Conservation (phyloP, 352 stramenopile genomes). For the Phytophthora colocasiae region DNA sequence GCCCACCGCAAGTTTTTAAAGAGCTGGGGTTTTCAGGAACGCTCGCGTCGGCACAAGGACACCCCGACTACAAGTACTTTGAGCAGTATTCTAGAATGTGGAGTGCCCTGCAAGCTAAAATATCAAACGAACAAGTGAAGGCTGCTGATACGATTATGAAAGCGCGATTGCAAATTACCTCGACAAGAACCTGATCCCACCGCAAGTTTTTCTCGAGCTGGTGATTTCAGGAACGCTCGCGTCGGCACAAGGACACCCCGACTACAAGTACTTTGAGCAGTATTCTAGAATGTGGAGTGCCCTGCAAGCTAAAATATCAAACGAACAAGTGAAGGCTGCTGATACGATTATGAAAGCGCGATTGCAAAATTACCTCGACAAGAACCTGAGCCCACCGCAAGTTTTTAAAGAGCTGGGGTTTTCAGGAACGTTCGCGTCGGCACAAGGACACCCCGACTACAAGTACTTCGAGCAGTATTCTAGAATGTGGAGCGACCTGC, state of each 20-base stretch:
- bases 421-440: slow-evolving; percentile 11
- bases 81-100: slow-evolving; percentile 17
- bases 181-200: slow-evolving; percentile 6
- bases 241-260: slow-evolving; percentile 5
- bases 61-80: slow-evolving; percentile 22
- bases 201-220: slow-evolving; percentile 27
- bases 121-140: not conserved
- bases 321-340: not conserved
- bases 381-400: slow-evolving; percentile 16
- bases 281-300: slow-evolving; percentile 16
- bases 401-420: slow-evolving; percentile 22
- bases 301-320: slow-evolving; percentile 11
- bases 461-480: slow-evolving; percentile 20
- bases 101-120: slow-evolving; percentile 8
- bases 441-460: slow-evolving; percentile 7
- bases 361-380: slow-evolving; percentile 10
- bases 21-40: slow-evolving; percentile 15
- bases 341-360: slow-evolving; percentile 18
- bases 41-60: slow-evolving; percentile 6
- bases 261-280: slow-evolving; percentile 22
- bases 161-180: slow-evolving; percentile 12
- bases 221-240: slow-evolving; percentile 7
- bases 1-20: slow-evolving; percentile 23
- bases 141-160: slow-evolving; percentile 13
- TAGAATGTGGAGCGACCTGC: slow-evolving; percentile 13